Evolutionary conservation across 441 rosid species (phyloP).

Genomic region (Pelargonium australe): DNA sequence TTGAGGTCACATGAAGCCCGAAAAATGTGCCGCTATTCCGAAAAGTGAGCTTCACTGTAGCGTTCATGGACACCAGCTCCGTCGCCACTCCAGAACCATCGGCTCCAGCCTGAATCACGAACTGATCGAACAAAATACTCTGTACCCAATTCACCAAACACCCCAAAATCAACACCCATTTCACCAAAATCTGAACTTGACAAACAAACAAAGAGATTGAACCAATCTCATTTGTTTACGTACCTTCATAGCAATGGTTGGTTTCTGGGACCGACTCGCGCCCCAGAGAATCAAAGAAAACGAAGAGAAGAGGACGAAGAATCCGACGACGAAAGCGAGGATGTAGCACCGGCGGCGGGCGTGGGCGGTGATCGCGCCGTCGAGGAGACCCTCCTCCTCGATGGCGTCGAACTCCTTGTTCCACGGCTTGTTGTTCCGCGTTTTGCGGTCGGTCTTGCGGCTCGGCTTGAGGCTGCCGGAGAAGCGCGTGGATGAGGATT

Average conservation of each 20-base stretch:
- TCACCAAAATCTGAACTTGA: not conserved
- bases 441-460: slow-evolving; percentile 45
- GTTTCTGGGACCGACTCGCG: slow-evolving; percentile 78
- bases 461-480: slow-evolving; percentile 47
- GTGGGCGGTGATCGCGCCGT: not conserved
- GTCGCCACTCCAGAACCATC: slow-evolving; percentile 82
- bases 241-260: slow-evolving; percentile 70
- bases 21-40: slow-evolving; percentile 86
- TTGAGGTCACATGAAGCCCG: slow-evolving; percentile 76
- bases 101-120: slow-evolving; percentile 86
- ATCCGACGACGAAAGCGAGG: slow-evolving; percentile 65
- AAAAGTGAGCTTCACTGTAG: slow-evolving; percentile 64
- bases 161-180: slow-evolving; percentile 13
- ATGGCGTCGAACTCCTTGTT: slow-evolving; percentile 39
- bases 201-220: not conserved
- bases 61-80: slow-evolving; percentile 71
- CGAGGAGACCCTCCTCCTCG: slow-evolving; percentile 4
- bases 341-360: slow-evolving; percentile 60
- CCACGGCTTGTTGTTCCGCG: slow-evolving; percentile 60
- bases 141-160: slow-evolving; percentile 13
- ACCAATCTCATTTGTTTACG: too few species aligned
- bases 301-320: slow-evolving; percentile 63
- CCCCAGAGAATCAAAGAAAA: slow-evolving; percentile 85
- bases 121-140: slow-evolving; percentile 70
- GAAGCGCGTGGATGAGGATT: slow-evolving; percentile 72